Conservation (phyloP, 257 asterid genomes). For the Marsdenia floribunda region DNA sequence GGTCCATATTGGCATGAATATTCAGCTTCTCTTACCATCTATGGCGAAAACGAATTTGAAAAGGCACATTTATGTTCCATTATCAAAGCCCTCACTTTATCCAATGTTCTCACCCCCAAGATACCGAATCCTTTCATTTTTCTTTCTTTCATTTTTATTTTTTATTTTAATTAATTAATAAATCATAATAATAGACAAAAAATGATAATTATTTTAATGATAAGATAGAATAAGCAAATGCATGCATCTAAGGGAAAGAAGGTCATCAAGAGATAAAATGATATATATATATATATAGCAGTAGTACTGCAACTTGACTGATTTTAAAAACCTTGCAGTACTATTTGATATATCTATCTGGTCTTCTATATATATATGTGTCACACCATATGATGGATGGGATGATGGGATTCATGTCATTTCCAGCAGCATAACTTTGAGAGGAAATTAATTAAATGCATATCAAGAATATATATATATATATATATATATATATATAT, state of each 20-base stretch:
- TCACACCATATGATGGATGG: background rate
- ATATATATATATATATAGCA: no score
- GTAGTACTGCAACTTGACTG: background rate
- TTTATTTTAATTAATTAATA: no score
- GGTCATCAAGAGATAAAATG: background rate
- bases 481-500: background rate
- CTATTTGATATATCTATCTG: slow-evolving; percentile 3
- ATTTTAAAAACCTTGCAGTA: background rate
- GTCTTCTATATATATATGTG: background rate
- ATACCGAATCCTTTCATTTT: background rate
- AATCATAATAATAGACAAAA: no score
- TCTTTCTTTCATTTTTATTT: no score
- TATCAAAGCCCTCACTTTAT: background rate
- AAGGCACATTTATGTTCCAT: slow-evolving; percentile 12
- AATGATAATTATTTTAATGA: no score
- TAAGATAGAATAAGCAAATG: background rate
- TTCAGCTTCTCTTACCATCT: slow-evolving; percentile 12
- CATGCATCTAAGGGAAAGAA: slow-evolving; percentile 7
- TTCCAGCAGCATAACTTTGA: background rate
- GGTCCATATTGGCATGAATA: slow-evolving; percentile 11
- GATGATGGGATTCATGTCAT: background rate
- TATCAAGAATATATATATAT: background rate
- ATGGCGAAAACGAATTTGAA: slow-evolving; percentile 8
- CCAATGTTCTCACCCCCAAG: slow-evolving; percentile 7
- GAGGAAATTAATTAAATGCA: background rate